Conservation (phyloP, 2,329 filamentous ascomycete species). For the Teratosphaeria destructans region DNA sequence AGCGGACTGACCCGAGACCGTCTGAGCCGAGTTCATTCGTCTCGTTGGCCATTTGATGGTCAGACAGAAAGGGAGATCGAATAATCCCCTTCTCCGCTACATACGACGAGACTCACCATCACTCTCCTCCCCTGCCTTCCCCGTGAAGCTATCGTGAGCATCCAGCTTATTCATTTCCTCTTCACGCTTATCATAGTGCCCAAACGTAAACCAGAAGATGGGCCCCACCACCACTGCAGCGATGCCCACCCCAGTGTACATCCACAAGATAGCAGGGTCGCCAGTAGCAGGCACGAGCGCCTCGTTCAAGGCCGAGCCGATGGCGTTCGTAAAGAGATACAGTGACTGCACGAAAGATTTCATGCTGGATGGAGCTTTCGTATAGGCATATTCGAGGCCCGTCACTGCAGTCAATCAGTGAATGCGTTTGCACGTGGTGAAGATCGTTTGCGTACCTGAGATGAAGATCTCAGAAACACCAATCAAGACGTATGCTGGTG, state of each 20-base stretch:
- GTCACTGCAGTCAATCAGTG: slow-evolving; percentile 23
- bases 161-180: slow-evolving; percentile 42
- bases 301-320: slow-evolving; percentile 50
- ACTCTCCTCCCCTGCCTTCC: slow-evolving; percentile 1
- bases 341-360: slow-evolving; percentile 43
- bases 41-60: too few species aligned
- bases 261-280: slow-evolving; percentile 57
- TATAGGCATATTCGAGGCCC: slow-evolving; percentile 38
- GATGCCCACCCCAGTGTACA: slow-evolving; percentile 31
- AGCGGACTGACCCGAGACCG: too few species aligned
- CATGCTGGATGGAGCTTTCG: slow-evolving; percentile 37
- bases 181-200: slow-evolving; percentile 38
- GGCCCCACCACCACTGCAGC: slow-evolving; percentile 13
- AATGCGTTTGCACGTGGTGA: neutral
- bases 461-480: slow-evolving; percentile 38
- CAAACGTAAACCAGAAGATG: slow-evolving; percentile 21
- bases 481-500: slow-evolving; percentile 36
- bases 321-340: slow-evolving; percentile 51
- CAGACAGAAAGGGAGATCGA: too few species aligned
- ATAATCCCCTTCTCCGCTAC: neutral
- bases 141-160: slow-evolving; percentile 1
- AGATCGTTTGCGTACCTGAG: slow-evolving; percentile 7
- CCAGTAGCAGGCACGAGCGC: slow-evolving; percentile 50
- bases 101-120: neutral
- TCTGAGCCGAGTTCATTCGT: too few species aligned